Evolutionary conservation across 1,284 basidiomycete species (phyloP).

Genomic region (Irpex rosettiformis): DNA sequence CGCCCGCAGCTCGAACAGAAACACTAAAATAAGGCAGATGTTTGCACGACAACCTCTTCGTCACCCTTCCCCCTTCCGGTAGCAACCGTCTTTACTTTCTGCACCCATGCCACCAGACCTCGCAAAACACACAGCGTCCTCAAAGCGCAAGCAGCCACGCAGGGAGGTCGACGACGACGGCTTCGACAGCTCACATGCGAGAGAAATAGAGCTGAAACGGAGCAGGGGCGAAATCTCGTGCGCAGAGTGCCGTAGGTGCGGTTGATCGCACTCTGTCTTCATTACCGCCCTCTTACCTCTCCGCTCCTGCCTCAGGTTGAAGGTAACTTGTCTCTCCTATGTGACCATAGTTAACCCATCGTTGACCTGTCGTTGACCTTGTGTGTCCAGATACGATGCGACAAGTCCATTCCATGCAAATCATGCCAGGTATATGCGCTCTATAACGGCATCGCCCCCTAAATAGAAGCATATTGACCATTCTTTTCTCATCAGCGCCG

Average conservation of each 20-base stretch:
- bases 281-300: conserved; percentile 13
- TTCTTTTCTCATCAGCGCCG: conserved; percentile 36
- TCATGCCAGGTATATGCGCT: conserved; percentile 55
- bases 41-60: neutral
- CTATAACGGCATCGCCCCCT: conserved; percentile 1
- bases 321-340: conserved; percentile 15
- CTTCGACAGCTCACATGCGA: conserved; percentile 29
- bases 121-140: conserved; percentile 23
- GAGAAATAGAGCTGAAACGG: conserved; percentile 58
- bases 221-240: conserved; percentile 68
- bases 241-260: conserved; percentile 69
- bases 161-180: conserved; percentile 28
- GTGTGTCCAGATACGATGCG: conserved; percentile 56
- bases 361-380: no score
- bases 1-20: conserved; percentile 4
- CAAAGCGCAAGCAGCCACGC: conserved; percentile 23
- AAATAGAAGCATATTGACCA: neutral
- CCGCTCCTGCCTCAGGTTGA: conserved; percentile 18
- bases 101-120: conserved; percentile 31
- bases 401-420: conserved; percentile 72
- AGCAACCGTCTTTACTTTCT: conserved; percentile 17
- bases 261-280: conserved; percentile 25
- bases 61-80: conserved; percentile 12
- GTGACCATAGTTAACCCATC: neutral
- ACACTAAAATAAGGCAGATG: conserved; percentile 12